A percentile compares a stretch with the other conserved stretches of the same genome.
phyloP scores from a whole-genome alignment of 176 grass and related monocot genomes.

The Elaeis guineensis region DNA sequence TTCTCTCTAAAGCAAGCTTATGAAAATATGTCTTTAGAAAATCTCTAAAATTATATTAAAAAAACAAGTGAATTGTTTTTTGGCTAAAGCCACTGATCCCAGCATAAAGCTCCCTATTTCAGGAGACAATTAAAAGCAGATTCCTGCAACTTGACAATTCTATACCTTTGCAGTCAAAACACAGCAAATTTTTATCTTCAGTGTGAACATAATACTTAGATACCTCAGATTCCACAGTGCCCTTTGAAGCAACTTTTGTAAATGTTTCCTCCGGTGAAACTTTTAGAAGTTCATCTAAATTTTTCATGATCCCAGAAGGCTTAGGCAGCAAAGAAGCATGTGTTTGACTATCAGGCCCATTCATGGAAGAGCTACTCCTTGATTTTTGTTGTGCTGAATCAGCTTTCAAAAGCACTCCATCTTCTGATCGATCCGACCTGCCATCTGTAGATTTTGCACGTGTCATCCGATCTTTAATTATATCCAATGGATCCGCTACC shows the following conservation, averaged over 20 bases:
- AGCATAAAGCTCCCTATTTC: no score
- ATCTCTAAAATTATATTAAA: no score
- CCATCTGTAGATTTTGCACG: constrained; percentile 58
- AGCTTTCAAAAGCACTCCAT: constrained; percentile 25
- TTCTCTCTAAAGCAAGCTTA: no score
- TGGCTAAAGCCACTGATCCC: no score
- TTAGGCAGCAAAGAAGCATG: constrained; percentile 36
- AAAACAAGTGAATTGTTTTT: no score
- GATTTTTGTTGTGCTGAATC: constrained; percentile 39
- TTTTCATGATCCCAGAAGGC: constrained; percentile 39
- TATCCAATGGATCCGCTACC: constrained; percentile 31
- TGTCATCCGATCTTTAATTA: constrained; percentile 42
- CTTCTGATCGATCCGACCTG: constrained; percentile 73
- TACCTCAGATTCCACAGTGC: constrained; percentile 71
- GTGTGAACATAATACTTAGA: constrained; percentile 8
- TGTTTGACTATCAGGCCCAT: constrained; percentile 46
- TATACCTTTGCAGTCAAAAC: no score
- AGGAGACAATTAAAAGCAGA: no score
- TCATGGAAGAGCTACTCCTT: constrained; percentile 36
- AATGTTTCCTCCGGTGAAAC: constrained; percentile 39
- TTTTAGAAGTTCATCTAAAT: constrained; percentile 56
- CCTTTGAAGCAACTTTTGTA: constrained; percentile 41
- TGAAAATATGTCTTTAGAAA: no score
- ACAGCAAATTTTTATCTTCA: neutral
- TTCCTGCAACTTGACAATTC: no score